Base-by-base conservation (phyloP, 2,329 filamentous ascomycete species). In the Arthroderma sp. region DNA sequence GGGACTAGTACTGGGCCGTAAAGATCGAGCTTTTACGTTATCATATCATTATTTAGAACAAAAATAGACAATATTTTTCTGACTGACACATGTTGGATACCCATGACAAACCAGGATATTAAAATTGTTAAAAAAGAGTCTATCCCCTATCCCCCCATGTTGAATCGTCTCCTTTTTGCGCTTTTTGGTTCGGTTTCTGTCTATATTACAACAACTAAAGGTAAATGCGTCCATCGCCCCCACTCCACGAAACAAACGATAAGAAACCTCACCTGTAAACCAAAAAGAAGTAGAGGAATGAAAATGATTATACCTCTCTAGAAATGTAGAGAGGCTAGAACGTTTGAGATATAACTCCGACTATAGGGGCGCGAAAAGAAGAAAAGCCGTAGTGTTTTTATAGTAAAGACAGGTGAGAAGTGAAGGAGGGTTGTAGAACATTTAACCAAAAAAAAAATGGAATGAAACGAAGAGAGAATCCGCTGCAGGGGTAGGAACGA, bases 341-440 rank as follows among this genome's bases (percentile, higher is more conserved):
- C 6, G 31, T 51, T 51, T 25, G 44, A 51, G 25, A 31, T 1
- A 54, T 39, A 54, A 54, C 33, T 38, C 35, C 23, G 28, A 25
- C 28, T 51, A 35, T 41, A 38, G 52, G 35, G 52, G 52, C 19
- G 21, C 17, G 28, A 39, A 25, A 54, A 35, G 8, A 9, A 15
- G 19, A 15, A 54, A 25, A 23, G 17, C 28, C 11, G 11, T n/a
- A 54, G 33, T 2, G n/a, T 19, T 54, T 41, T 54, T 54, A 23
- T 54, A 54, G 52, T 54, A 38, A 54, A 38, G 52, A 54, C 52
- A 54, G 31, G 52, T 54, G 33, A 38, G 52, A 54, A 54, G 52
- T 23, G 52, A 41, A 41, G 21, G 11, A 23, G 21, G 44, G 23
- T 19, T 11, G n/a, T 51, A 17, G 13, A 41, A 23, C 28, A 19